Evolutionary conservation across 805 yeast genomes (phyloP), one percentile per base, ranked within the genome.

Genomic region (Hanseniaspora nectarophila): DNA sequence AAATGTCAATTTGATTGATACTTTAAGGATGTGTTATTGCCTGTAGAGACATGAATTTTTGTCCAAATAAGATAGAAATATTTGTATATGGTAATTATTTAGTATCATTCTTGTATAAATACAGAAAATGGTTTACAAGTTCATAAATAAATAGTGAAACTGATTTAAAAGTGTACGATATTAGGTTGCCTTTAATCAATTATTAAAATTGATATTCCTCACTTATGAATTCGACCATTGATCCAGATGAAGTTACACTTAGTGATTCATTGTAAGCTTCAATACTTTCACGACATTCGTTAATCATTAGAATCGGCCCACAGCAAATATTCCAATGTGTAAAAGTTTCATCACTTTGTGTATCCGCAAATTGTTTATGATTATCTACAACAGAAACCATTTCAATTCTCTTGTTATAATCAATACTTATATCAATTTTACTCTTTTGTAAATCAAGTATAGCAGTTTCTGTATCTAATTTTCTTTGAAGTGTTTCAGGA

Each of bases 131-230:
- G n/a, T n/a, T n/a, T n/a, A n/a, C n/a, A n/a, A n/a, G n/a, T n/a
- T n/a, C n/a, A n/a, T n/a, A n/a, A n/a, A n/a, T n/a, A n/a, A n/a
- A n/a, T n/a, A n/a, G n/a, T n/a, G n/a, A n/a, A n/a, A n/a, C n/a
- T n/a, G n/a, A n/a, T n/a, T n/a, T n/a, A n/a, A n/a, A n/a, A n/a
- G n/a, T n/a, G n/a, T n/a, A n/a, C n/a, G n/a, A n/a, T n/a, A n/a
- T n/a, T n/a, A n/a, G n/a, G n/a, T n/a, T n/a, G n/a, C n/a, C n/a
- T n/a, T n/a, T n/a, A n/a, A n/a, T n/a, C n/a, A n/a, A n/a, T n/a
- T n/a, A n/a, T n/a, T n/a, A 47, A 39, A 47, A 47, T 24, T 38
- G 31, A 16, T 47, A 47, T 7, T 38, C 32, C 26, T 47, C 51
- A 32, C 39, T 38, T 8, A 47, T 39, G 16, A 47, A 32, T 8